Evolutionary conservation across 129 eudicot genomes (phyloP).

Genomic region (Rutidosis leptorrhynchoides): DNA sequence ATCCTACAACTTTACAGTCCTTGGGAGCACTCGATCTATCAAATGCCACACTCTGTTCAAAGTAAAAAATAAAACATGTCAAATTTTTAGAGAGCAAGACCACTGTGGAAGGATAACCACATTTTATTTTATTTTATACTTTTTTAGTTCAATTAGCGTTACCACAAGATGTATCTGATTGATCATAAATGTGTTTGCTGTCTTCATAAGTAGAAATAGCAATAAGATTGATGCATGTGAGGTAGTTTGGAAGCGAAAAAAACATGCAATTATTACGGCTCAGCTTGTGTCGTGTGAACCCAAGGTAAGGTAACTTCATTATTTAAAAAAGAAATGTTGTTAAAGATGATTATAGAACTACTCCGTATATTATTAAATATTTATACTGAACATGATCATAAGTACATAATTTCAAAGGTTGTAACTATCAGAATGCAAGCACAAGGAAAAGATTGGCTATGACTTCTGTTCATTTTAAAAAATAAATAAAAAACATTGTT

Average conservation of each 20-base stretch:
- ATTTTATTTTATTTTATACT: not conserved
- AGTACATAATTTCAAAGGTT: not conserved
- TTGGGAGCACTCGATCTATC: slow-evolving; percentile 94
- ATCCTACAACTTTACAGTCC: slow-evolving; percentile 71
- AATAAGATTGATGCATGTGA: not conserved
- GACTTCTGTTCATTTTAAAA: not conserved
- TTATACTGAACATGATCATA: not conserved
- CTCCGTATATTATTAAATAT: no score
- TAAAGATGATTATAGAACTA: not conserved
- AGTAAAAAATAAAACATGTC: slow-evolving; percentile 2
- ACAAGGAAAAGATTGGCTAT: not conserved
- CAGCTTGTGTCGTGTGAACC: not conserved
- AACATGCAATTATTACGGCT: not conserved
- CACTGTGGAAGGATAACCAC: not conserved
- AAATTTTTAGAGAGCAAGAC: not conserved
- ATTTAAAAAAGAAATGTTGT: not conserved
- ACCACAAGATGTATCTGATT: not conserved
- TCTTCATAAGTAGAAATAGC: not conserved
- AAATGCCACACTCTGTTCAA: slow-evolving; percentile 85
- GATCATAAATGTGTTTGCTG: not conserved
- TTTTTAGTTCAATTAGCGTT: not conserved
- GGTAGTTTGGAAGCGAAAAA: not conserved
- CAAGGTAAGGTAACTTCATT: no score
- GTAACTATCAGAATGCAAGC: not conserved
- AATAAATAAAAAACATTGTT: no score